Evolutionary conservation across 148 eudicot species (phyloP), one percentile per base, ranked within the genome.

Genomic region (Euryodendron excelsum): DNA sequence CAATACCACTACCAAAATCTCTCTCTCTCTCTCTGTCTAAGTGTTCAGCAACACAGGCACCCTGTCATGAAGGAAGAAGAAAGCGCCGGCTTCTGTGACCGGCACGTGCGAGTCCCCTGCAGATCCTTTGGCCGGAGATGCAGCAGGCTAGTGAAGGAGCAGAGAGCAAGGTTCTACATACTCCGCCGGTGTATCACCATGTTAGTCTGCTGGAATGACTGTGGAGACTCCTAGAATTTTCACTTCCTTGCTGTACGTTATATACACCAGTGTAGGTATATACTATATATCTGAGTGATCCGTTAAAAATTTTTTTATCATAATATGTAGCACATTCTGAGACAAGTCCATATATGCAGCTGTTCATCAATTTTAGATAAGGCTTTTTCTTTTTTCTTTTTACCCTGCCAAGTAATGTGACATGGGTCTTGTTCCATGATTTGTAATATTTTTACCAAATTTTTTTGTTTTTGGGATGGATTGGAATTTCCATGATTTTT

Each of bases 121-220:
- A 62, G 72, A 33, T 72, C 77, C 14, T 30, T 71, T 47, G 63
- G 77, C 17, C 73, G 73, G 80, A 71, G 77, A 39, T 77, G 84
- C 73, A 53, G 73, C 20, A 48, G 84, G 55, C 73, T 81, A 11
- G 84, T 65, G 65, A 77, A 77, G 72, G 73, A 81, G 73, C 84
- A 81, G 33, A 77, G 84, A 20, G 84, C 80, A 28, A 81, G 77
- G 39, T 81, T 81, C 69, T 81, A 77, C 77, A 81, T 81, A 41
- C 77, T 81, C 33, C 72, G 84, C 53, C 80, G 84, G 11, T 81
- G 84, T 50, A 52, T 81, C 56, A 63, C 31, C 80, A 77, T 81
- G 84, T 45, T 81, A 18, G 18, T 77, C 20, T 81, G 84, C 77
- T 81, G 80, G 80, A 75, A 81, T 45, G 77, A 81, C 11, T 81